Evolutionary conservation across 2,329 filamentous ascomycete genomes (phyloP).

Genomic region (Madurella fahalii): DNA sequence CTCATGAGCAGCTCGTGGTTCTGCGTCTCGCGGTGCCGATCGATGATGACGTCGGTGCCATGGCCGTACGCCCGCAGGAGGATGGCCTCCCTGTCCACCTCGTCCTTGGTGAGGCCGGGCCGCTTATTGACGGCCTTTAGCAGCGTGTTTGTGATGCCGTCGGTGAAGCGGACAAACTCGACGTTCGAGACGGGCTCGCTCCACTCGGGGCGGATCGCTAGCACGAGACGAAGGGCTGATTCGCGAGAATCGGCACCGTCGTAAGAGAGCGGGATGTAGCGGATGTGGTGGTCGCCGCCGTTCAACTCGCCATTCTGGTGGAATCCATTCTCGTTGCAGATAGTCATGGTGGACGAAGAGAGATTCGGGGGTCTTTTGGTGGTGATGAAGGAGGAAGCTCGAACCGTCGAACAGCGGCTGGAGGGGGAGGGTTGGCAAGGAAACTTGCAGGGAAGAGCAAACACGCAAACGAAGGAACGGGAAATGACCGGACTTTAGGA

Average conservation of each 20-base stretch:
- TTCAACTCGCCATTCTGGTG: slow-evolving; percentile 25
- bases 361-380: too few relatives aligned
- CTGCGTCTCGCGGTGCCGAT: slow-evolving; percentile 77
- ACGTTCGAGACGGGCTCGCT: slow-evolving; percentile 62
- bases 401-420: too few relatives aligned
- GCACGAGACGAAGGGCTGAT: slow-evolving; percentile 75
- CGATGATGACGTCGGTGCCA: slow-evolving; percentile 91
- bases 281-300: slow-evolving; percentile 45
- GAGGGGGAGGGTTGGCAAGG: too few relatives aligned
- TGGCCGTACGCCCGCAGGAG: slow-evolving; percentile 91
- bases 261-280: slow-evolving; percentile 72
- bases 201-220: slow-evolving; percentile 82
- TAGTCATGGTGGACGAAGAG: slow-evolving; percentile 17
- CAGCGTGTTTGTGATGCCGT: slow-evolving; percentile 95
- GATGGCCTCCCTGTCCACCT: slow-evolving; percentile 79
- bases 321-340: slow-evolving; percentile 21
- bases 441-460: too few relatives aligned
- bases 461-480: too few relatives aligned
- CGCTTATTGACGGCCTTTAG: slow-evolving; percentile 71
- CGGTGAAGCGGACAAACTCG: slow-evolving; percentile 87
- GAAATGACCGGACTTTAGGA: too few relatives aligned
- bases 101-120: slow-evolving; percentile 64
- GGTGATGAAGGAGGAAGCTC: not conserved
- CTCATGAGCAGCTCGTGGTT: slow-evolving; percentile 84
- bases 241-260: slow-evolving; percentile 70